These are phyloP conservation scores for Colletotrichum sp. DNA, from an alignment of 2,329 filamentous ascomycete species.

Conservation along the genomic window DNA sequence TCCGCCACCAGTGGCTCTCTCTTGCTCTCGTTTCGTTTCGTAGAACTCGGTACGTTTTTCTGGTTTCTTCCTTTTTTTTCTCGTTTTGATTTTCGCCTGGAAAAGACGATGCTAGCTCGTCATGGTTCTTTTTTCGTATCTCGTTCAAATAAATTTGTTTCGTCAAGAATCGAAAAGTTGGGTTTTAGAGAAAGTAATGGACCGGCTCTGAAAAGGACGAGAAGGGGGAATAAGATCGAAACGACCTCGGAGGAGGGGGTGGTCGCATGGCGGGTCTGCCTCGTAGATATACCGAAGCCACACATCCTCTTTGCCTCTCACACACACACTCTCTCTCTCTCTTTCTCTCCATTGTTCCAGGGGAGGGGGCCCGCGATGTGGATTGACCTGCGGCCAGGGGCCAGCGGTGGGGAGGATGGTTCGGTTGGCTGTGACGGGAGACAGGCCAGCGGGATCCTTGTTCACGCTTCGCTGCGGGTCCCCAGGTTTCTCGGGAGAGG, in stretches of 20 bases:
- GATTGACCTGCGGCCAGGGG: neutral
- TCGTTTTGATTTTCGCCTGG: neutral
- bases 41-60: neutral
- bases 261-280: neutral
- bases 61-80: neutral
- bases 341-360: neutral
- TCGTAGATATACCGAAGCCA: neutral
- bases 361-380: neutral
- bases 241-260: neutral
- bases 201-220: neutral
- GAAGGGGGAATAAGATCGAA: neutral
- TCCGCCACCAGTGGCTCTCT: neutral
- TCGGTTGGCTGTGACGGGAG: slow-evolving; percentile 1
- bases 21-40: neutral
- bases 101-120: neutral
- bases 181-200: neutral
- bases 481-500: slow-evolving; percentile 4
- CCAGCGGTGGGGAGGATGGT: neutral
- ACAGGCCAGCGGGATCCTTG: neutral
- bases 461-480: neutral
- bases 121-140: neutral
- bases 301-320: neutral
- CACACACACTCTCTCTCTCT: neutral
- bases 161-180: neutral
- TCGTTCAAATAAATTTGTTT: neutral